A percentile compares a stretch with the other conserved stretches of the same genome.
Conservation (phyloP, 1,284 basidiomycete genomes). For the Malassezia vespertilionis region DNA sequence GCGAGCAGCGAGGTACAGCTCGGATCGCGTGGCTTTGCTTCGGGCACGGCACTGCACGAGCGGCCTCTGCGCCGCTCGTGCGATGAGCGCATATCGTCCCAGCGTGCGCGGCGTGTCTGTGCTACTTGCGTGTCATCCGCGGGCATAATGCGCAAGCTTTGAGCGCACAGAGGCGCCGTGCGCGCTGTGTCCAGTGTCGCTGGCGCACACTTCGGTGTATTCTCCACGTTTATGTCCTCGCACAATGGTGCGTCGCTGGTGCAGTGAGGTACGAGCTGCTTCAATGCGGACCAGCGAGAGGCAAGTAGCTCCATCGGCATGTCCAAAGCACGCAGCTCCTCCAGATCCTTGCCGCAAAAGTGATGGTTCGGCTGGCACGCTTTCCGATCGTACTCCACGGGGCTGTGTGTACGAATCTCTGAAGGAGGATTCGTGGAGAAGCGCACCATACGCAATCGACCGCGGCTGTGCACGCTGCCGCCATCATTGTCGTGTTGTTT, state of each 20-base stretch:
- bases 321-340: slow-evolving; percentile 41
- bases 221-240: too few species aligned
- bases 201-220: too few species aligned
- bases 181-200: too few species aligned
- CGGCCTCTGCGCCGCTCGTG: background rate
- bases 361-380: slow-evolving; percentile 37
- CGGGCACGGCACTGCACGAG: background rate
- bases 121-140: too few species aligned
- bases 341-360: slow-evolving; percentile 37
- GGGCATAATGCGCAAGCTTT: too few species aligned
- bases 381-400: slow-evolving; percentile 46
- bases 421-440: slow-evolving; percentile 37
- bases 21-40: background rate
- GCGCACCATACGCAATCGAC: slow-evolving; percentile 23
- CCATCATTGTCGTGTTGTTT: slow-evolving; percentile 30
- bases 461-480: slow-evolving; percentile 17
- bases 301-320: slow-evolving; percentile 43
- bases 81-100: background rate
- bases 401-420: slow-evolving; percentile 40
- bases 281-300: slow-evolving; percentile 31
- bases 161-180: too few species aligned
- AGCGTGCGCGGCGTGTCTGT: too few species aligned
- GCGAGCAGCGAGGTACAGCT: background rate
- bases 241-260: background rate
- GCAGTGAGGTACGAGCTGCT: too few species aligned